A percentile compares a stretch with the other conserved stretches of the same genome.
Conservation (phyloP, 2,329 filamentous ascomycete species). For the Leptosphaerulina australis region DNA sequence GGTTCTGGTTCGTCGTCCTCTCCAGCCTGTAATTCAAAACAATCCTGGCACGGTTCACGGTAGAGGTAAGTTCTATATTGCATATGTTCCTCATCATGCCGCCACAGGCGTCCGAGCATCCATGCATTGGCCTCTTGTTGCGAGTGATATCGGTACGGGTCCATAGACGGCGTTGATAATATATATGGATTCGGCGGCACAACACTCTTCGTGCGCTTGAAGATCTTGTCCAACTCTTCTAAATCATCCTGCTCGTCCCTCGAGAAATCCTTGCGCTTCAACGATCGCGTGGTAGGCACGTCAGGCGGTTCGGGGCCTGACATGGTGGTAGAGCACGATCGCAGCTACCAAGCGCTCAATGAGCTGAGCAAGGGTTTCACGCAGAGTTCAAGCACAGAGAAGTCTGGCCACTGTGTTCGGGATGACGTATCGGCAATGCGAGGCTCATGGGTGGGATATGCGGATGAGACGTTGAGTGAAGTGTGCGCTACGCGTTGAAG, state of each 20-base stretch:
- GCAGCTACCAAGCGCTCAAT: background rate
- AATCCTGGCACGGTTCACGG: constrained; percentile 60
- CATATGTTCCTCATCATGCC: constrained; percentile 60
- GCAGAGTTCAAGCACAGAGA: constrained; percentile 4
- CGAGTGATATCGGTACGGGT: constrained; percentile 53
- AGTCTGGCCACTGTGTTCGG: background rate
- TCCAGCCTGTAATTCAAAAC: constrained; percentile 56
- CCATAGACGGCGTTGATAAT: constrained; percentile 55
- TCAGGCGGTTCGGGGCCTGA: constrained; percentile 37
- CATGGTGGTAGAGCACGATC: constrained; percentile 32
- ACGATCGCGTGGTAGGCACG: constrained; percentile 33
- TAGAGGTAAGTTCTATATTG: constrained; percentile 68
- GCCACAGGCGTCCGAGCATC: constrained; percentile 60
- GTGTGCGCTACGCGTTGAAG: constrained; percentile 2
- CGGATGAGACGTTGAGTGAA: background rate
- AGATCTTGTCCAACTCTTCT: constrained; percentile 48
- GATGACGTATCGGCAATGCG: constrained; percentile 16
- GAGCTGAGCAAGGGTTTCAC: background rate
- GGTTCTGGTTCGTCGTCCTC: constrained; percentile 60
- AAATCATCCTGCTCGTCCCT: constrained; percentile 46
- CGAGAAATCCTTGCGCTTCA: constrained; percentile 38
- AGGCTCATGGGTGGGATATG: constrained; percentile 21
- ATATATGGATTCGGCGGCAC: constrained; percentile 55
- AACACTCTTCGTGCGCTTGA: constrained; percentile 52
- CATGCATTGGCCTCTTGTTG: constrained; percentile 50